Conservation (phyloP, 176 grass and related monocot species). For the Tillandsia leiboldiana region DNA sequence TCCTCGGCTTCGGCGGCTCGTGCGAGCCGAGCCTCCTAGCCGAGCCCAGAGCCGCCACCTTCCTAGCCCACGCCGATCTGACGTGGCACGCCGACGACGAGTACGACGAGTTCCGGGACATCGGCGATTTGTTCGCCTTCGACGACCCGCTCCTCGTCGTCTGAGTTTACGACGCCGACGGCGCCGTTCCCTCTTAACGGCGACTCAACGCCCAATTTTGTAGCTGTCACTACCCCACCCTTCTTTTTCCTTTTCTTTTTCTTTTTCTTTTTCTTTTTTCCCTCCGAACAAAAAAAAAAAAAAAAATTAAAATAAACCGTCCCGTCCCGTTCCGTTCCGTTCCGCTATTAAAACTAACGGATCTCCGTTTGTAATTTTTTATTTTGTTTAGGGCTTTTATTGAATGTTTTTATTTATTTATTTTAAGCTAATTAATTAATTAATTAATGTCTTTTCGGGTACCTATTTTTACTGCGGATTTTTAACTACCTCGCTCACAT, state of each 20-base stretch:
- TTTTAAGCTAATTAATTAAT: no score
- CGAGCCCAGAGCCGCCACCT: slow-evolving; percentile 8
- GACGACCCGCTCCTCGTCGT: slow-evolving; percentile 47
- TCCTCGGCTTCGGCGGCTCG: slow-evolving; percentile 36
- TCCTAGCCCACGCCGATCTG: slow-evolving; percentile 17
- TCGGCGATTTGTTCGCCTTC: slow-evolving; percentile 69
- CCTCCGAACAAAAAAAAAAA: no score
- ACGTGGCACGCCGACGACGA: slow-evolving; percentile 48
- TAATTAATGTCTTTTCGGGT: no score
- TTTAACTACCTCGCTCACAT: background rate
- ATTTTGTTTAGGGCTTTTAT: no score
- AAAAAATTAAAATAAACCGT: no score
- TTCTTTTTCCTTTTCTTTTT: slow-evolving; percentile 14
- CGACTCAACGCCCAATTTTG: slow-evolving; percentile 45
- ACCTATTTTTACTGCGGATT: background rate
- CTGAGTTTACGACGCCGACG: slow-evolving; percentile 12
- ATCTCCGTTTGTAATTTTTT: no score
- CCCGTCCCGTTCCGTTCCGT: no score
- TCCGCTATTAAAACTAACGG: no score
- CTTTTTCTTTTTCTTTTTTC: background rate
- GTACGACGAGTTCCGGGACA: slow-evolving; percentile 44
- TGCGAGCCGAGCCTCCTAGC: slow-evolving; percentile 32
- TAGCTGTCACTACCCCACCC: background rate
- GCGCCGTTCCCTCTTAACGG: slow-evolving; percentile 9
- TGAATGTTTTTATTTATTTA: no score